Base-by-base conservation (phyloP, 768 basidiomycete species). In the Hericium alpestre region DNA sequence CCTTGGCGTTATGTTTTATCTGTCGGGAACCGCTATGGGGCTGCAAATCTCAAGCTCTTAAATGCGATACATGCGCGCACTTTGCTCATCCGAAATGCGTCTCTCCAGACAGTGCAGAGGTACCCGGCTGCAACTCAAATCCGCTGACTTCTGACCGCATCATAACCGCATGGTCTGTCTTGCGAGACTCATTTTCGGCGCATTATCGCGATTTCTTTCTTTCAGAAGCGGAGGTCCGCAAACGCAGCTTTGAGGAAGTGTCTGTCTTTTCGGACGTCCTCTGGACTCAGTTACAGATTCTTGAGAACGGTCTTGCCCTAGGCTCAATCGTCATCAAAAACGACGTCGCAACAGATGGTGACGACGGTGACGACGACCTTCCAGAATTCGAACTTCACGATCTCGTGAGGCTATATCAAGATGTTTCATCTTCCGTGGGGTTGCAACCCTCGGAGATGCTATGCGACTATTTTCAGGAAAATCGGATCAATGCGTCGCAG, bases 1-100 rank as follows among this genome's bases (percentile, higher is more conserved):
- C 82, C 23, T 68, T 91, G 8, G 79, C 79, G n/a, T 74, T 86
- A 9, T 93, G 90, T 65, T 75, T 79, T 58, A 65, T 76, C 4
- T 93, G 90, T 66, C 74, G 69, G 18, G 68, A 76, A 46, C 90
- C 90, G 1, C 73, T 92, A 11, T 92, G 90, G 89, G 90, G 89
- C 2, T 74, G 71, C 51, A 68, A 73, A 13, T 69, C 69, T 38
- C 90, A 92, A 67, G 86, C 80, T 2, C 63, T 85, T 20, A 79
- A 77, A 52, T 93, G 90, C 65, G 65, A 66, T 23, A 69, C 71
- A 2, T 93, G 90, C 69, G 74, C 74, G 38, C 72, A 77, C 20
- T 82, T 87, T 55, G 74, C 77, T 13, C 90, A 90, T 69, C 57
- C 71, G 5, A 56, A 69, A 15, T 93, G 88, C 65, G 51, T 69